A percentile compares a stretch with the other conserved stretches of the same genome.
These are phyloP conservation scores for Herpetospermum pedunculosum DNA, from an alignment of 306 rosid genomes.

Conservation along the genomic window DNA sequence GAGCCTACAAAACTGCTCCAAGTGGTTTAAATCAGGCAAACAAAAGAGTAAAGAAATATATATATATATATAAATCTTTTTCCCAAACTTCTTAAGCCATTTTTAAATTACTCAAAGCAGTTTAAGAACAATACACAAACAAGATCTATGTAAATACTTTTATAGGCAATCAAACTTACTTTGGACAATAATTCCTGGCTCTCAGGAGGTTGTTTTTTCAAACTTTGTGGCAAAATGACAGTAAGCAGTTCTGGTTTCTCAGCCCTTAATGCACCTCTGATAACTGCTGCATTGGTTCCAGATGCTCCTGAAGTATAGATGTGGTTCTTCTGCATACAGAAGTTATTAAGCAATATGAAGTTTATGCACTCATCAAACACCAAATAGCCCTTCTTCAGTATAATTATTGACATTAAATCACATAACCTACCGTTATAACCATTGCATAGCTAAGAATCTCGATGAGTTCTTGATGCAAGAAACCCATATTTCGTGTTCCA, in stretches of 20 bases:
- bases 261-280: conserved; percentile 98
- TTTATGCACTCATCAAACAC: conserved; percentile 7
- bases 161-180: conserved; percentile 35
- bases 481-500: conserved; percentile 98
- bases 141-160: background rate
- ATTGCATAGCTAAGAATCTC: conserved; percentile 99
- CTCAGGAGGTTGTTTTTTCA: conserved; percentile 93
- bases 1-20: background rate
- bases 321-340: conserved; percentile 71
- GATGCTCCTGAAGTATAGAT: conserved; percentile 98
- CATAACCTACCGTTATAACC: conserved; percentile 91
- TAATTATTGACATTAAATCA: background rate
- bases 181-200: conserved; percentile 95
- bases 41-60: background rate
- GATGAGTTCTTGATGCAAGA: conserved; percentile 95
- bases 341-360: conserved; percentile 8
- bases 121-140: background rate
- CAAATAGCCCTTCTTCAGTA: background rate
- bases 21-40: background rate
- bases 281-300: conserved; percentile 99
- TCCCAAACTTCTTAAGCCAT: background rate
- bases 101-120: background rate
- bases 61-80: background rate
- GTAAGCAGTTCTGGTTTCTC: conserved; percentile 97
- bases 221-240: conserved; percentile 93